Evolutionary conservation across 371 early-diverging fungal species (phyloP), one percentile per base, ranked within the genome.

Genomic region (Rhizopus sp.): DNA sequence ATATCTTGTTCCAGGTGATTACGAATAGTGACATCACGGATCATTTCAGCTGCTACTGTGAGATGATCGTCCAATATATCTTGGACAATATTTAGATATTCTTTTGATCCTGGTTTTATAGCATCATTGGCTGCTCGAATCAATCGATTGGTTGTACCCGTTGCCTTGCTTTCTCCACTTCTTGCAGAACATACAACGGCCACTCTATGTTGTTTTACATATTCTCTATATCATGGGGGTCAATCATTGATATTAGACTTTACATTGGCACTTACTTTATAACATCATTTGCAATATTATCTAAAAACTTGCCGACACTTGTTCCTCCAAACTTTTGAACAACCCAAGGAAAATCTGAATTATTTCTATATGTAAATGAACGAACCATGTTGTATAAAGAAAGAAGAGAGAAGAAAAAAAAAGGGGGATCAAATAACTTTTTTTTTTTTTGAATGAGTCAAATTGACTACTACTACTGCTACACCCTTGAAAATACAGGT

Each of bases 241-340:
- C 17, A 35, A 16, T 7, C 13, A 5, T 17, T 7, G 9, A 8
- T 15, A 3, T 23, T 40, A 23, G 23, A 23, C 23, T 23, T 23
- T 23, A 23, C 38, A 37, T 16, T 17, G 30, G 29, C 30, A 49
- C 67, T 60, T 78, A 86, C 82, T 75, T 80, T 33, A 86, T 76
- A 42, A 88, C 83, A 57, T 72, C 70, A 33, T 72, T 74, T n/a
- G 81, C 73, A 59, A 88, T 86, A 47, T 70, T 75, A 15, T 81
- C 78, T 44, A 83, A 55, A 60, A 88, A 93, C 73, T 93, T 93
- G 56, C 94, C 92, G 38, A 93, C 82, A 64, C 91, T 90, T 39
- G 94, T 93, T 34, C 94, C 93, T 50, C 94, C 94, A 75, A 90
- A 93, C 77, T 93, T 93, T 67, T 90, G 88, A 32, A 92, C 91